Base-by-base conservation (phyloP, 306 rosid genomes). In the Alnus glutinosa region DNA sequence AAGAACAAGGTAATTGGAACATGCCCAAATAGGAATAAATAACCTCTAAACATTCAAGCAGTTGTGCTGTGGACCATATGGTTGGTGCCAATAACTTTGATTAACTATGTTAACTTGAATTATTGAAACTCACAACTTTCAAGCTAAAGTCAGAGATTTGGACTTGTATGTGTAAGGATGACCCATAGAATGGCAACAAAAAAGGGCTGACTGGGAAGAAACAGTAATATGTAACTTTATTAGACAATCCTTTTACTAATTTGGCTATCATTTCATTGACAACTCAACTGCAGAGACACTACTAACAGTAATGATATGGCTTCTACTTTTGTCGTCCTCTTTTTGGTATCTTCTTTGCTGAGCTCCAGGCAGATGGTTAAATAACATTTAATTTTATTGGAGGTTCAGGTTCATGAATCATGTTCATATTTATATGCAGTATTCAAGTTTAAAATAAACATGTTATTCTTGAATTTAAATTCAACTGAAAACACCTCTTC, bases 1-100 rank as follows among this genome's bases (percentile, higher is more conserved):
- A 39, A 82, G 67, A 50, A 73, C 74, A 77, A 81, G 30, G 32
- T 67, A 46, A 19, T 58, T 71, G 78, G 71, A 44, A 74, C 76
- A 39, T 16, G 4, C 71, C 49, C 50, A 37, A 15, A 39, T 39
- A 15, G 2, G 71, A 67, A 37, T 15, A 67, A 39, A 16, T 67
- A 67, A 67, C 18, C 66, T 58, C 15, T 28, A 58, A 5, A 15
- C n/a, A 54, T 59, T 23, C 30, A 11, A 59, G 36, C 66, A 23
- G 6, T 59, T 19, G 14, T 23, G 34, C 30, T 28, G 9, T 62
- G 44, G 9, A 32, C 16, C 15, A 10, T 18, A 57, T 23, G 12
- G 64, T 58, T 28, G 30, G 13, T 58, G 30, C 28, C 39, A 61
- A 30, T 11, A 11, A 4, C 1, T 30, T 28, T 61, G 1, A 61